Evolutionary conservation across 768 basidiomycete species (phyloP).

Genomic region (Serendipita indica): DNA sequence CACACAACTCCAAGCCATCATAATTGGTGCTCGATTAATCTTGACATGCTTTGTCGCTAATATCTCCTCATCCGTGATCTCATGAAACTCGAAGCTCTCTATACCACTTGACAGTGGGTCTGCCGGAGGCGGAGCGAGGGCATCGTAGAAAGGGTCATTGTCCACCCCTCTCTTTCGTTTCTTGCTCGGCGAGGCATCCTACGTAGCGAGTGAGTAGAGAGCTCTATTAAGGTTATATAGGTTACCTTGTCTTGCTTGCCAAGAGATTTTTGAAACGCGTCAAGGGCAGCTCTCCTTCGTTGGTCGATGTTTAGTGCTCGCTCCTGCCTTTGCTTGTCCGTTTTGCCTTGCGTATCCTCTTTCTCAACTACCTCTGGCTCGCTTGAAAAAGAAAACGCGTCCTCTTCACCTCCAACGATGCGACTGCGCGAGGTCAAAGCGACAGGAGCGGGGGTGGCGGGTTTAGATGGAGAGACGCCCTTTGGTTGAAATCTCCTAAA

Average conservation of each 20-base stretch:
- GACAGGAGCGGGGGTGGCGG: too few relatives aligned
- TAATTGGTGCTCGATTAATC: slow-evolving; percentile 83
- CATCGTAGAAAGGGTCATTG: background rate
- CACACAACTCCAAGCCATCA: slow-evolving; percentile 85
- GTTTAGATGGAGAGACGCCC: too few relatives aligned
- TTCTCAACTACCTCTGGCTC: background rate
- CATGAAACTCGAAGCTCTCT: background rate
- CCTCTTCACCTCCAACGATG: background rate
- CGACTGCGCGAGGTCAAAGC: too few relatives aligned
- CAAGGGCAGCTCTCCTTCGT: background rate
- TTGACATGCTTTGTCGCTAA: slow-evolving; percentile 47
- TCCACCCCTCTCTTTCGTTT: background rate
- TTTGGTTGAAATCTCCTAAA: background rate
- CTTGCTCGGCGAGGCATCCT: background rate
- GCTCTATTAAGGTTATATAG: background rate
- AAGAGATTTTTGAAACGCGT: background rate
- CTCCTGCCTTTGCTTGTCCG: background rate
- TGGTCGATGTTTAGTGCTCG: background rate
- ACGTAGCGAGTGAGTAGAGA: background rate
- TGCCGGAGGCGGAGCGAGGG: background rate
- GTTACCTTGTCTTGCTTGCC: background rate
- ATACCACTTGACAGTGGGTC: background rate
- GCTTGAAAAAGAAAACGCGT: background rate
- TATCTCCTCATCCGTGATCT: slow-evolving; percentile 26
- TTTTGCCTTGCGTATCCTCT: background rate